phyloP scores from a whole-genome alignment of 768 basidiomycete genomes.

The Polyporus arcularius region DNA sequence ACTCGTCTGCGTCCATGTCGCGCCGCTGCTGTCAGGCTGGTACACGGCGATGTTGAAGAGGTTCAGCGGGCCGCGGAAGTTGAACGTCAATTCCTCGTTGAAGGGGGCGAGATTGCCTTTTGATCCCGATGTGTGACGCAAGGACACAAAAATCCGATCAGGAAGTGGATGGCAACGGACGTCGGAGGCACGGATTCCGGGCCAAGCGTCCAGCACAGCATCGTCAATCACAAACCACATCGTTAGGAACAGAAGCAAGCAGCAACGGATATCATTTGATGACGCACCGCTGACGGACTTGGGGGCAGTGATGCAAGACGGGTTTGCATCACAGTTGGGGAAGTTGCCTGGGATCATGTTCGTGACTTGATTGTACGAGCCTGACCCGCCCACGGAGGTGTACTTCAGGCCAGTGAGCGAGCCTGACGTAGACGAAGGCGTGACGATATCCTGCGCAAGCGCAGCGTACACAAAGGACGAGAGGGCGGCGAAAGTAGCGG shows the following conservation, averaged over 20 bases:
- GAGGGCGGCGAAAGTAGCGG: background rate
- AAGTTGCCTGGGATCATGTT: slow-evolving; percentile 26
- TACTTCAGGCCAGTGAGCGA: slow-evolving; percentile 26
- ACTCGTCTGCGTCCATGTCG: slow-evolving; percentile 28
- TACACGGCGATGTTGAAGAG: slow-evolving; percentile 33
- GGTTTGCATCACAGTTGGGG: slow-evolving; percentile 26
- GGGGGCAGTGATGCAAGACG: slow-evolving; percentile 23
- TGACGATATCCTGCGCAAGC: slow-evolving; percentile 16
- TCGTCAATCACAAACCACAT: background rate
- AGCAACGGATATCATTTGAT: background rate
- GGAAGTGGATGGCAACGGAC: background rate
- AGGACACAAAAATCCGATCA: background rate
- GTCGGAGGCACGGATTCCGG: background rate
- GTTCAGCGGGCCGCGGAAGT: slow-evolving; percentile 30
- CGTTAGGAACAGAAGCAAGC: background rate
- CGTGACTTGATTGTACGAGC: slow-evolving; percentile 29
- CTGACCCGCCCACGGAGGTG: slow-evolving; percentile 26
- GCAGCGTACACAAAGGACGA: slow-evolving; percentile 4
- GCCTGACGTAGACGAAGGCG: slow-evolving; percentile 18
- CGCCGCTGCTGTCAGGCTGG: slow-evolving; percentile 24
- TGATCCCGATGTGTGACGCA: background rate
- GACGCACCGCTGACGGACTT: slow-evolving; percentile 20
- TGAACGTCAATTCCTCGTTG: slow-evolving; percentile 30
- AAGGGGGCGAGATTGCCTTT: slow-evolving; percentile 30
- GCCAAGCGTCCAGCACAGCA: background rate